Evolutionary conservation across 768 basidiomycete species (phyloP).

Genomic region (Xerocomus brunneocitrinus): DNA sequence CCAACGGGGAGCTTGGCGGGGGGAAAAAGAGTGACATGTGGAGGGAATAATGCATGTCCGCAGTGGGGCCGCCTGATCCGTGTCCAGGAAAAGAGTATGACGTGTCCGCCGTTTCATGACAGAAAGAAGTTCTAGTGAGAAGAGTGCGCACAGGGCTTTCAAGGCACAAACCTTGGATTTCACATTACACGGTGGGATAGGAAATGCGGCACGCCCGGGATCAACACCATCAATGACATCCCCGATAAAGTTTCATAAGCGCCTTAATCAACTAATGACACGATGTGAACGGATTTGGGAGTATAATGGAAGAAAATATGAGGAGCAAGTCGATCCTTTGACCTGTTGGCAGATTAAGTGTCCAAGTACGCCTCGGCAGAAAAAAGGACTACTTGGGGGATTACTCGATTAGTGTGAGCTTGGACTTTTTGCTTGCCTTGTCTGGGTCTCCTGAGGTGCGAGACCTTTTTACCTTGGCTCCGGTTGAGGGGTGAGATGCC

Average conservation of each 20-base stretch:
- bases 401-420: slow-evolving; percentile 23
- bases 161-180: slow-evolving; percentile 23
- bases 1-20: not conserved
- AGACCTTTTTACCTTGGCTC: slow-evolving; percentile 17
- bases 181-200: slow-evolving; percentile 18
- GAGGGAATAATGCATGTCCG: slow-evolving; percentile 15
- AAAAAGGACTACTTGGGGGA: slow-evolving; percentile 14
- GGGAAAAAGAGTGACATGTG: slow-evolving; percentile 1
- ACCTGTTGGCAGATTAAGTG: slow-evolving; percentile 17
- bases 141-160: slow-evolving; percentile 15
- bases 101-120: slow-evolving; percentile 20
- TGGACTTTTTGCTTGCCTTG: slow-evolving; percentile 25
- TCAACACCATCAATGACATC: slow-evolving; percentile 25
- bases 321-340: slow-evolving; percentile 16
- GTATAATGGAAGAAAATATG: slow-evolving; percentile 1
- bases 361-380: slow-evolving; percentile 12
- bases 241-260: slow-evolving; percentile 29
- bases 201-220: slow-evolving; percentile 19
- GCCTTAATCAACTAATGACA: slow-evolving; percentile 21
- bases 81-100: slow-evolving; percentile 5
- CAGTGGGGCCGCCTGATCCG: slow-evolving; percentile 21
- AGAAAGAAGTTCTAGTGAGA: slow-evolving; percentile 19
- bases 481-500: slow-evolving; percentile 2
- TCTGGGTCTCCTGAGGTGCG: slow-evolving; percentile 16
- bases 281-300: not conserved